Conservation (phyloP, 768 basidiomycete species). For the Lactarius evosmus region DNA sequence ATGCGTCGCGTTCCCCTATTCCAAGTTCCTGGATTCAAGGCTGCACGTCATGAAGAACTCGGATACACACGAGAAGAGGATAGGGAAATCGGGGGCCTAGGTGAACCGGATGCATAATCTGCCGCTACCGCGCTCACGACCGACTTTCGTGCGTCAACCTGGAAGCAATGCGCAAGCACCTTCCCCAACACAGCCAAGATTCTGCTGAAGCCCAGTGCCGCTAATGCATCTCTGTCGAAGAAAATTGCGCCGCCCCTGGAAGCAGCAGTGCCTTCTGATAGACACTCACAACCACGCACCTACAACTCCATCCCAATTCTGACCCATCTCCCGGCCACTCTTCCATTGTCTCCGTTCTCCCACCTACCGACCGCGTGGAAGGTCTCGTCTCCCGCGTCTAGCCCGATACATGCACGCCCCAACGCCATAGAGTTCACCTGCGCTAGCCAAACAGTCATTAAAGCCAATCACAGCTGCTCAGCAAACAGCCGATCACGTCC, state of each 20-base stretch:
- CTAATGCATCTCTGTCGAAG: neutral
- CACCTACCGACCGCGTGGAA: neutral
- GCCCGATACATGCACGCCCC: neutral
- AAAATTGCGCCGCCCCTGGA: neutral
- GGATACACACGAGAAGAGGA: neutral
- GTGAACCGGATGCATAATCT: neutral
- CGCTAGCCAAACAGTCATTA: neutral
- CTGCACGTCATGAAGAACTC: too few relatives aligned
- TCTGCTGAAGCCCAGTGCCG: neutral
- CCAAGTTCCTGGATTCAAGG: neutral
- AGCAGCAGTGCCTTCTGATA: neutral
- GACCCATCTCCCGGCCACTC: neutral
- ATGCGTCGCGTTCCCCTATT: too few relatives aligned
- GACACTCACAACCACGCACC: neutral
- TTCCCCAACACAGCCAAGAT: neutral
- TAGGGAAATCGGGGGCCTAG: neutral
- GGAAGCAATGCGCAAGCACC: neutral
- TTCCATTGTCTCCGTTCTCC: too few relatives aligned
- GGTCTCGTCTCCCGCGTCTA: too few relatives aligned
- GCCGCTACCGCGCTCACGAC: neutral
- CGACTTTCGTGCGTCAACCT: neutral
- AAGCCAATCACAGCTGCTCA: neutral
- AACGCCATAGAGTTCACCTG: neutral
- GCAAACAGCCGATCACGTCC: neutral
- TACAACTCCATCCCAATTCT: too few relatives aligned